A percentile compares a stretch with the other conserved stretches of the same genome.
Evolutionary conservation across 768 basidiomycete species (phyloP).

Genomic region (Pleurotus platypus): DNA sequence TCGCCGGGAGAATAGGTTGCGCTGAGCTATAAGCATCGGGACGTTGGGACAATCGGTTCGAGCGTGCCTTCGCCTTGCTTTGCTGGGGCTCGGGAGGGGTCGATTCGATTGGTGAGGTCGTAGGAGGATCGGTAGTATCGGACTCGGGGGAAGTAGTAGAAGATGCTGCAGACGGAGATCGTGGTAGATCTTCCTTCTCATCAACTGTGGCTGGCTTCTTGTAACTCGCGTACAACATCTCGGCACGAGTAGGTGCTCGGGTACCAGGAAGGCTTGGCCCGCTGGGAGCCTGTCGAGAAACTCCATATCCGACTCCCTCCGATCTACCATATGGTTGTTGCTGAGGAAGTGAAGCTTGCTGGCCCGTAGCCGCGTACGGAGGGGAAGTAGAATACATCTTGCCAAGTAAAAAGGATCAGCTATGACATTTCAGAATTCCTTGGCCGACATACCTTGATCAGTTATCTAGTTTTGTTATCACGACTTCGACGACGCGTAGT

Average conservation of each 20-base stretch:
- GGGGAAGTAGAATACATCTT: slow-evolving; percentile 2
- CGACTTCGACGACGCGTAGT: too few species aligned
- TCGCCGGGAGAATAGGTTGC: neutral
- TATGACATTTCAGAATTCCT: neutral
- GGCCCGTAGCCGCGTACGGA: too few species aligned
- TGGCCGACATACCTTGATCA: neutral
- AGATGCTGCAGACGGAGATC: neutral
- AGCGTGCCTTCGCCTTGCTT: too few species aligned
- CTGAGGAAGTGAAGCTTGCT: too few species aligned
- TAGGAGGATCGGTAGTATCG: neutral
- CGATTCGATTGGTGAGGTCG: neutral
- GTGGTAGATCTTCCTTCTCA: neutral
- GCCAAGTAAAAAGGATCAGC: neutral
- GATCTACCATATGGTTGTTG: too few species aligned
- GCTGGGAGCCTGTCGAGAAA: too few species aligned
- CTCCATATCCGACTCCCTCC: too few species aligned
- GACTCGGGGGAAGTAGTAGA: neutral
- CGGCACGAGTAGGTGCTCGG: neutral
- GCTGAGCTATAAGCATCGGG: neutral
- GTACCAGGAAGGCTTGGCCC: too few species aligned
- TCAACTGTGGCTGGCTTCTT: neutral
- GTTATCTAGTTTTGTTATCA: too few species aligned
- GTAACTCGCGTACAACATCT: slow-evolving; percentile 5
- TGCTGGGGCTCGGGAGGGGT: neutral
- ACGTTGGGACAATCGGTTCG: too few species aligned